phyloP scores from a whole-genome alignment of 1,139 yeast species.

The Pichia sp. region DNA sequence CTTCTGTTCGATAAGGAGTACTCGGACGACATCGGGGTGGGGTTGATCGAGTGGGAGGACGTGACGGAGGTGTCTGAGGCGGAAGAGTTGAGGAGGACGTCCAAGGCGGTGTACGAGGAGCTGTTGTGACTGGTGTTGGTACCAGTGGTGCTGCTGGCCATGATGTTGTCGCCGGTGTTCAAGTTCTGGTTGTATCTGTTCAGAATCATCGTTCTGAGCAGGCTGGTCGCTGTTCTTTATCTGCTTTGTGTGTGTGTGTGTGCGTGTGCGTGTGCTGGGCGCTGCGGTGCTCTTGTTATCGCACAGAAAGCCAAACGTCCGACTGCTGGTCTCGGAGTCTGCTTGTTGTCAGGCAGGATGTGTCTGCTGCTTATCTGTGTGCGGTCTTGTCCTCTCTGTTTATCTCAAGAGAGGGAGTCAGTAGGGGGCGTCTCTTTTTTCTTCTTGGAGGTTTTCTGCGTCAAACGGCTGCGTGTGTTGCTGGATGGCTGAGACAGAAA shows the following conservation, averaged over 20 bases:
- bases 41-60: not conserved
- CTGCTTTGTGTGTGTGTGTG: not conserved
- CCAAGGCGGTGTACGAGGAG: not conserved
- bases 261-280: too few species aligned
- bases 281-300: too few species aligned
- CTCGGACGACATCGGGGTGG: conserved; percentile 8
- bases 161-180: not conserved
- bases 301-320: not conserved
- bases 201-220: not conserved
- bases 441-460: too few species aligned
- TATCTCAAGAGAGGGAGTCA: too few species aligned
- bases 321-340: not conserved
- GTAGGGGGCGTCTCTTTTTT: too few species aligned
- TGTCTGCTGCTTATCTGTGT: too few species aligned
- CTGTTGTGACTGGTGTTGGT: not conserved
- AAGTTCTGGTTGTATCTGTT: not conserved
- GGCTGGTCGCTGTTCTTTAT: not conserved
- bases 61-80: conserved; percentile 5
- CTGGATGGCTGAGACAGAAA: too few species aligned
- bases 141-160: not conserved
- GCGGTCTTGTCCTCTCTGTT: too few species aligned
- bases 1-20: conserved; percentile 17
- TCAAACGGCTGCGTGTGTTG: too few species aligned
- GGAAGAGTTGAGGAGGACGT: conserved; percentile 1
- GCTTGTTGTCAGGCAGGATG: not conserved